A percentile compares a stretch with the other conserved stretches of the same genome.
Evolutionary conservation across 352 stramenopile species (phyloP).

Genomic region (Phytophthora parvispora): DNA sequence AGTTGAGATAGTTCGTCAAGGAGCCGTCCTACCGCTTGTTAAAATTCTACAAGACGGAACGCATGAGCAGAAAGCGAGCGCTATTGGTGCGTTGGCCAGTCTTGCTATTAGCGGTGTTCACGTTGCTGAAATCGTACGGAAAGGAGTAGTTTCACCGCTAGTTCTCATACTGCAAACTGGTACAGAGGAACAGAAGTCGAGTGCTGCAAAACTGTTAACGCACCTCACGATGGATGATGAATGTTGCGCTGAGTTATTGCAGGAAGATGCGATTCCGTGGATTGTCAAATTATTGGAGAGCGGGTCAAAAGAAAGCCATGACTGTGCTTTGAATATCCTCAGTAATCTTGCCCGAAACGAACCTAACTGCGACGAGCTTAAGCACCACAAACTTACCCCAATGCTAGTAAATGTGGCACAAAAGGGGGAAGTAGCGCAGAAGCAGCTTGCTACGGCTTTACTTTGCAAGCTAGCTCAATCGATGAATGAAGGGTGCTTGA

Average conservation of each 20-base stretch:
- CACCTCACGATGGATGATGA: not conserved
- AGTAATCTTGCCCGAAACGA: too few relatives aligned
- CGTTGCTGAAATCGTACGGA: not conserved
- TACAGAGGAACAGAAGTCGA: not conserved
- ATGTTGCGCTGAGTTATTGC: not conserved
- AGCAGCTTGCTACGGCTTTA: too few relatives aligned
- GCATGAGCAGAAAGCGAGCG: not conserved
- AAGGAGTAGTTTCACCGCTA: not conserved
- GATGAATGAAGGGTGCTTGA: too few relatives aligned
- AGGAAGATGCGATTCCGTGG: not conserved
- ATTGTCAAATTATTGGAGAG: too few relatives aligned
- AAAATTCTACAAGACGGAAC: not conserved
- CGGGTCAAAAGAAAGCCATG: too few relatives aligned
- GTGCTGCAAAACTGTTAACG: not conserved
- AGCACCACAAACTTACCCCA: too few relatives aligned
- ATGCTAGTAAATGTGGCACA: too few relatives aligned
- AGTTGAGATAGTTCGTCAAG: not conserved
- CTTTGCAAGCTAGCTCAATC: not conserved
- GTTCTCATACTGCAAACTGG: not conserved
- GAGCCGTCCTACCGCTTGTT: not conserved
- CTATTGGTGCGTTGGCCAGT: not conserved
- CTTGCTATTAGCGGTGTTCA: not conserved
- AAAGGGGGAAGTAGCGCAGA: too few relatives aligned
- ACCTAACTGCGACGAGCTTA: too few relatives aligned
- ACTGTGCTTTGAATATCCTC: too few relatives aligned